phyloP scores from a whole-genome alignment of 768 basidiomycete species.

The Hydnomerulius pinastri region DNA sequence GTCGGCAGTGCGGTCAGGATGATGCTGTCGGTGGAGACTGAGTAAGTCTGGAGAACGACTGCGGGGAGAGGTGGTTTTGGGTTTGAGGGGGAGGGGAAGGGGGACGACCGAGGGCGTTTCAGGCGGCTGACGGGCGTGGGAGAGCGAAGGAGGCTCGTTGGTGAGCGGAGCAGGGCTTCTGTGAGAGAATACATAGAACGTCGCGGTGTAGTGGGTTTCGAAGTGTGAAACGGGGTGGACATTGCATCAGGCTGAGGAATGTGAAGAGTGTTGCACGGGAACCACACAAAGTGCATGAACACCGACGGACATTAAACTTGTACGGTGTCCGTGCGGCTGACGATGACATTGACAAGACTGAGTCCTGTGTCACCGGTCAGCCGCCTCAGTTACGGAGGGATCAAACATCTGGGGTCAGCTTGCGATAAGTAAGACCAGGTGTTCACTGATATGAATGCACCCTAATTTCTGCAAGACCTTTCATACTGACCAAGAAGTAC shows the following conservation, averaged over 20 bases:
- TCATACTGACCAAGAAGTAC: too few relatives aligned
- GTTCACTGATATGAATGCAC: neutral
- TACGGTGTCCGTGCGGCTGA: neutral
- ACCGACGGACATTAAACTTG: neutral
- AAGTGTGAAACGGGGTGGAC: constrained; percentile 1
- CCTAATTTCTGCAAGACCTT: neutral
- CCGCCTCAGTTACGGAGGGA: neutral
- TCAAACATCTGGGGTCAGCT: neutral
- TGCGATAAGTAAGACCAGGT: neutral
- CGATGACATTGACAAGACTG: neutral
- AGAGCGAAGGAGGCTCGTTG: constrained; percentile 21
- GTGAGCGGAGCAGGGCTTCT: constrained; percentile 25
- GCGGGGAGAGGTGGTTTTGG: constrained; percentile 28
- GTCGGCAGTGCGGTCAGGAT: constrained; percentile 61
- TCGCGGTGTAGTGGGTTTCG: constrained; percentile 8
- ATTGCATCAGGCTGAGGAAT: constrained; percentile 3
- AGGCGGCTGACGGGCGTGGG: constrained; percentile 18
- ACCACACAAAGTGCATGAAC: neutral
- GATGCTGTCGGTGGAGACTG: constrained; percentile 49
- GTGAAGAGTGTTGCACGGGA: neutral
- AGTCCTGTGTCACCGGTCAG: neutral
- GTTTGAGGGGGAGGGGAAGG: constrained; percentile 11
- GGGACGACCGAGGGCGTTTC: constrained; percentile 19
- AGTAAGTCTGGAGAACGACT: constrained; percentile 63
- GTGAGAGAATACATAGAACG: constrained; percentile 17